Evolutionary conservation across 352 stramenopile species (phyloP), one percentile per base, ranked within the genome.

Genomic region (Phytopythium mirpurense): DNA sequence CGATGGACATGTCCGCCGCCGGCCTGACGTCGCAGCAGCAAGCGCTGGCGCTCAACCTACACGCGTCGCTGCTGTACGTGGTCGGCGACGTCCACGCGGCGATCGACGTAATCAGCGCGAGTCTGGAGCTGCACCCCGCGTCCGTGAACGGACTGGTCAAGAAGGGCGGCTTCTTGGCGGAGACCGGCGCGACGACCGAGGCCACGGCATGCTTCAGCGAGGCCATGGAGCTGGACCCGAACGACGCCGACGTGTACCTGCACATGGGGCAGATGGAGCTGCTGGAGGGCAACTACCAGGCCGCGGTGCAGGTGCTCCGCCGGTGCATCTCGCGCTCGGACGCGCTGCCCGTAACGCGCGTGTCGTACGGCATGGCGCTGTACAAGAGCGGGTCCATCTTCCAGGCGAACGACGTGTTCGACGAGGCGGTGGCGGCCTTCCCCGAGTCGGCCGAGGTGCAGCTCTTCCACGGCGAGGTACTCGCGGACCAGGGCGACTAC

Each of bases 331-430:
- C 82, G 16, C 78, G 81, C 32, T 92, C 78, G n/a, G 79, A 93
- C 18, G 62, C 67, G 26, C 62, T 94, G 26, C 73, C 79, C 0
- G 78, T 92, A 16, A 90, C 73, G 0, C 75, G 91, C 43, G 72
- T 94, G 12, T 86, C 80, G 19, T 94, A 92, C 62, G 83, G 78
- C 40, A 94, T 92, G 82, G 83, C 83, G 48, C 70, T 94, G 15
- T 94, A 92, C 67, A 92, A 91, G 55, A 88, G 79, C 37, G 82
- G 83, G 3, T 94, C 82, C 0, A 70, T 79, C 19, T 91, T 85
- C 56, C 83, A 94, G 61, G 79, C 81, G 12, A 82, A 87, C 53
- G 83, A 94, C 48, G 74, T 92, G 46, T 94, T 94, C 27, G 62
- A 85, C 3, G 76, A 88, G 29, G 83, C 83, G 2, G 70, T 70